Evolutionary conservation across 805 yeast species (phyloP).

Genomic region (Wickerhamomyces tratensis): DNA sequence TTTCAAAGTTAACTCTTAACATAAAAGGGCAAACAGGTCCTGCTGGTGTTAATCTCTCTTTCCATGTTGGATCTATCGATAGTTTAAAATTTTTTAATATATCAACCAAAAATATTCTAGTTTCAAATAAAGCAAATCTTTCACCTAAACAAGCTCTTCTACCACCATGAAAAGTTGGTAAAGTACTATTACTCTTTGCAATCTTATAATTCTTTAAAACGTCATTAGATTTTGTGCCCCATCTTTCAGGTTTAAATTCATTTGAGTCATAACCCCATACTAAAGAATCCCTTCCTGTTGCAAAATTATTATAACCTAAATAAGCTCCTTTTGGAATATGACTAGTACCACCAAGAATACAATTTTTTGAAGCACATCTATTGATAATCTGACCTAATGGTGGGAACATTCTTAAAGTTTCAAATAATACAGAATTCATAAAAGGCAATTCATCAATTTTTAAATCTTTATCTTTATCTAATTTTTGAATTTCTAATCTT

Average conservation of each 20-base stretch:
- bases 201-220: conserved; percentile 28
- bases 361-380: conserved; percentile 29
- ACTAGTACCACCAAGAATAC: conserved; percentile 31
- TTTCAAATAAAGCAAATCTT: conserved; percentile 40
- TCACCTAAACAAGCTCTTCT: conserved; percentile 54
- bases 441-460: conserved; percentile 14
- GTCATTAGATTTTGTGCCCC: conserved; percentile 35
- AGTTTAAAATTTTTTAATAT: conserved; percentile 28
- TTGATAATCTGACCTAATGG: conserved; percentile 50
- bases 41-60: conserved; percentile 41
- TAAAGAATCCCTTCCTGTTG: conserved; percentile 33
- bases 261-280: conserved; percentile 38
- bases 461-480: conserved; percentile 1
- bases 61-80: conserved; percentile 32
- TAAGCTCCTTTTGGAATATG: conserved; percentile 39
- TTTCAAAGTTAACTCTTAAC: conserved; percentile 20
- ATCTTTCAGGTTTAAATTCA: conserved; percentile 35
- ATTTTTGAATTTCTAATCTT: conserved; percentile 13
- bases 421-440: conserved; percentile 30
- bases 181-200: conserved; percentile 33
- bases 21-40: conserved; percentile 46
- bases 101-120: conserved; percentile 27
- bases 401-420: conserved; percentile 41
- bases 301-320: conserved; percentile 46
- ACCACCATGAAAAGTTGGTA: conserved; percentile 52